Conservation (phyloP, 176 grass and related monocot species). For the Tillandsia leiboldiana region DNA sequence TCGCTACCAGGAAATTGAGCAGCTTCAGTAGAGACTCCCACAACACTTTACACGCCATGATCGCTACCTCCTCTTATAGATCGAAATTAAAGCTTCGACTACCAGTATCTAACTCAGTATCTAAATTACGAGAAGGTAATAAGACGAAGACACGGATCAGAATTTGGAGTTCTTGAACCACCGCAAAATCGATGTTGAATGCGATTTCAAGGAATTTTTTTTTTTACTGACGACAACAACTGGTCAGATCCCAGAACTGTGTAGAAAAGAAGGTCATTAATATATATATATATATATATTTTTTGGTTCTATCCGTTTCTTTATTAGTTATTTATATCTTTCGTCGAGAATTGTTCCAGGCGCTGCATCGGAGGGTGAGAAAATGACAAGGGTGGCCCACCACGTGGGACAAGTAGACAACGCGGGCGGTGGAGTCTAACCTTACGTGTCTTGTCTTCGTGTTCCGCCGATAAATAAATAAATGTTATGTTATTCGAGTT, state of each 20-base stretch:
- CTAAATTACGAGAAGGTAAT: background rate
- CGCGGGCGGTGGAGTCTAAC: background rate
- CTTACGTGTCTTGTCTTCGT: background rate
- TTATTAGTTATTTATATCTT: slow-evolving; percentile 10
- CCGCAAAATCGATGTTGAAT: too few relatives aligned
- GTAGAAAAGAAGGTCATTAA: too few relatives aligned
- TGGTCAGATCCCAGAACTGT: too few relatives aligned
- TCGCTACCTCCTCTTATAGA: slow-evolving; percentile 27
- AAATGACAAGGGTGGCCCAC: slow-evolving; percentile 1
- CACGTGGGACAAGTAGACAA: background rate
- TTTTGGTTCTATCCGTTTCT: background rate
- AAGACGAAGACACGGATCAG: too few relatives aligned
- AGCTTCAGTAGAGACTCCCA: slow-evolving; percentile 81
- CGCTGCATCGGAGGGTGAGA: background rate
- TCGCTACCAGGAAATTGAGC: slow-evolving; percentile 71
- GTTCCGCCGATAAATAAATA: too few relatives aligned
- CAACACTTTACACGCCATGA: slow-evolving; percentile 76
- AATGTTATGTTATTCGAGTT: background rate
- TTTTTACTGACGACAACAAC: too few relatives aligned
- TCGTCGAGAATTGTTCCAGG: background rate
- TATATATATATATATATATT: too few relatives aligned
- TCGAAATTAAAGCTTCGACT: background rate
- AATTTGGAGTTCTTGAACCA: too few relatives aligned
- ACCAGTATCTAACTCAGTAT: background rate
- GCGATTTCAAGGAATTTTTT: too few relatives aligned